These are phyloP conservation scores for Diaporthe batatas DNA, from an alignment of 2,329 filamentous ascomycete genomes.

Conservation along the genomic window DNA sequence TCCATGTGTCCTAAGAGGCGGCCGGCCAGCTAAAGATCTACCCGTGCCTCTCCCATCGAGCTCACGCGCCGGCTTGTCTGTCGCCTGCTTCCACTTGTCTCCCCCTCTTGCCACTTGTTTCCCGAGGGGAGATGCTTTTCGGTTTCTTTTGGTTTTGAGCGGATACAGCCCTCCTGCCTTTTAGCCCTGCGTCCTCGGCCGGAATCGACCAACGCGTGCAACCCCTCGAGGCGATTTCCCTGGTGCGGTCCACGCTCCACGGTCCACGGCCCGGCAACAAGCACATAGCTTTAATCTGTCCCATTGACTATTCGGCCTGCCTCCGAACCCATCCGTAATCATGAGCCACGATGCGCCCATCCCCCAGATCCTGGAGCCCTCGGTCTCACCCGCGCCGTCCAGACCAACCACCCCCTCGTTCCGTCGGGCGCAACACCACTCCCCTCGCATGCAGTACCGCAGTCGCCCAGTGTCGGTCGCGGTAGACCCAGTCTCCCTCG, in stretches of 20 bases:
- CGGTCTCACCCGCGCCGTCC: slow-evolving; percentile 43
- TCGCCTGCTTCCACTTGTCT: slow-evolving; percentile 8
- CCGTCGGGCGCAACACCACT: slow-evolving; percentile 45
- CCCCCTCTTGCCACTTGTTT: slow-evolving; percentile 6
- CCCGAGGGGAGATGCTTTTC: slow-evolving; percentile 21
- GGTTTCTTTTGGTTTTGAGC: background rate
- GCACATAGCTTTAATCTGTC: slow-evolving; percentile 20
- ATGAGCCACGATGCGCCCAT: slow-evolving; percentile 46
- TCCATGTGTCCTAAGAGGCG: slow-evolving; percentile 40
- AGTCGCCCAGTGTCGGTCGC: slow-evolving; percentile 80
- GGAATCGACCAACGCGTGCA: slow-evolving; percentile 33
- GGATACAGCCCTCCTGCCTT: slow-evolving; percentile 8
- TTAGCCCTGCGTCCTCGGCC: slow-evolving; percentile 10
- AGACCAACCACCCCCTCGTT: slow-evolving; percentile 47
- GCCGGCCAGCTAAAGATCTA: slow-evolving; percentile 24
- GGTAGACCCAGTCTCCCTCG: slow-evolving; percentile 89
- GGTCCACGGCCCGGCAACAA: background rate
- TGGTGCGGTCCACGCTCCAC: background rate
- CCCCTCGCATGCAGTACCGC: slow-evolving; percentile 68
- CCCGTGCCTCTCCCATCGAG: slow-evolving; percentile 27
- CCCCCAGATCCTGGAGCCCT: slow-evolving; percentile 46
- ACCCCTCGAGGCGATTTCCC: slow-evolving; percentile 20
- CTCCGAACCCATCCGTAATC: slow-evolving; percentile 29
- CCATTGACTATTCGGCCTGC: slow-evolving; percentile 2
- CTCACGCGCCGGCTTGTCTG: slow-evolving; percentile 20